Conservation (phyloP, 148 eudicot genomes). For the Heliosperma pusillum region DNA sequence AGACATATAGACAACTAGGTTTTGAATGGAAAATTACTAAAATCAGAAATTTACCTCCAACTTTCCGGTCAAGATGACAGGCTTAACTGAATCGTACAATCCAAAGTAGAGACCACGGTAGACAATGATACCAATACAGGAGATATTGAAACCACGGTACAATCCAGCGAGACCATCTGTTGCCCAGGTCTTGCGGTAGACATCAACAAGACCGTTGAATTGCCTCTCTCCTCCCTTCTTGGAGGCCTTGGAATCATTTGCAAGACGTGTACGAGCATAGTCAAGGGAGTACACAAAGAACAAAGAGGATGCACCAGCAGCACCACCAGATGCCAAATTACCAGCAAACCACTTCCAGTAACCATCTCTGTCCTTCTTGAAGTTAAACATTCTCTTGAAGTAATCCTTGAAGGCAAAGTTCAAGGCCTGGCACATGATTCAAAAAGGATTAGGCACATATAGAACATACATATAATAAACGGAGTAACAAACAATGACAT, state of each 20-base stretch:
- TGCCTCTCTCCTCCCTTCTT: conserved; percentile 72
- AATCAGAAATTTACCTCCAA: conserved; percentile 44
- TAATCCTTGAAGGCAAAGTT: conserved; percentile 82
- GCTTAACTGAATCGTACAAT: conserved; percentile 66
- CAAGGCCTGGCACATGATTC: conserved; percentile 44
- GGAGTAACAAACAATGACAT: no score
- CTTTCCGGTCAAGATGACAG: conserved; percentile 57
- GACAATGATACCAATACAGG: conserved; percentile 70
- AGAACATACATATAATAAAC: background rate
- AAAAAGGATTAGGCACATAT: background rate
- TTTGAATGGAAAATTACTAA: background rate
- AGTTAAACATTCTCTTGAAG: conserved; percentile 76
- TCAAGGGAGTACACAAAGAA: conserved; percentile 65
- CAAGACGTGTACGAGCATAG: conserved; percentile 67
- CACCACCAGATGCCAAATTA: conserved; percentile 76
- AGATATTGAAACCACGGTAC: conserved; percentile 79
- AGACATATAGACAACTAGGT: background rate
- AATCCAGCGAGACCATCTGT: conserved; percentile 70
- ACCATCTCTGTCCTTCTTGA: conserved; percentile 76
- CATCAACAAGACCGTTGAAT: conserved; percentile 62
- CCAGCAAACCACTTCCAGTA: conserved; percentile 90
- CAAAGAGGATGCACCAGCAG: conserved; percentile 70
- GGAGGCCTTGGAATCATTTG: conserved; percentile 68
- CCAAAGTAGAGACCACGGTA: conserved; percentile 80
- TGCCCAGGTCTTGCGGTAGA: conserved; percentile 55